Conservation (phyloP, 2,329 filamentous ascomycete species). For the Sarocladium brachiariae region DNA sequence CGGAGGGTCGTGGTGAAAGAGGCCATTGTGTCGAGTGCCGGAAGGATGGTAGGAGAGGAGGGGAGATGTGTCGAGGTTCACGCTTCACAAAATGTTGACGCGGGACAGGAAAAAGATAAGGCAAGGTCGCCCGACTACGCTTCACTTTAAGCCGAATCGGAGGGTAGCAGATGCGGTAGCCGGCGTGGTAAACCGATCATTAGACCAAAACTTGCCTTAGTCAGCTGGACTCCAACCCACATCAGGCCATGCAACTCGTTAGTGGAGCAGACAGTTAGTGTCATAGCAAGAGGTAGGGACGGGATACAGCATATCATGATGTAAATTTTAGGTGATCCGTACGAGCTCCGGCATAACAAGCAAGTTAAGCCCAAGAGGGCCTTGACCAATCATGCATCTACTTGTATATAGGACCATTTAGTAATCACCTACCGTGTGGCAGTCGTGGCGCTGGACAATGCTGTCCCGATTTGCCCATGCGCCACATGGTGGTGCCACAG, state of each 20-base stretch:
- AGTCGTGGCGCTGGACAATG: neutral
- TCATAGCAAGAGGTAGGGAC: neutral
- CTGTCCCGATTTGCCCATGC: neutral
- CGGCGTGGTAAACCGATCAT: neutral
- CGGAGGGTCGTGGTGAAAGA: conserved; percentile 53
- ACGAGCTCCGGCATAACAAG: too few relatives aligned
- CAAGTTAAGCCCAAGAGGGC: too few relatives aligned
- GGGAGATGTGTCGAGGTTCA: neutral
- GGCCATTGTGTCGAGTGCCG: conserved; percentile 38
- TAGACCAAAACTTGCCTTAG: neutral
- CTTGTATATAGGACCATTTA: too few relatives aligned
- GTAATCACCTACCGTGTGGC: too few relatives aligned
- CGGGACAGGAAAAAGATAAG: neutral
- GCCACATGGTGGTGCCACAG: neutral
- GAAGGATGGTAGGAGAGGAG: conserved; percentile 14
- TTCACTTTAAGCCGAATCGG: neutral
- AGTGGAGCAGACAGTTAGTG: neutral
- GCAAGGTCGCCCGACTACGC: neutral
- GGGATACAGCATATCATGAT: neutral
- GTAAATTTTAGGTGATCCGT: conserved; percentile 3
- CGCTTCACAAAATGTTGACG: neutral
- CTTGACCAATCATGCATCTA: too few relatives aligned
- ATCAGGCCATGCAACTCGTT: conserved; percentile 1
- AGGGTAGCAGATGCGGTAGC: neutral
- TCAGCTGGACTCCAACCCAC: neutral